These are phyloP conservation scores for Apiotrichum siamense DNA, from an alignment of 1,284 basidiomycete species.

Conservation along the genomic window DNA sequence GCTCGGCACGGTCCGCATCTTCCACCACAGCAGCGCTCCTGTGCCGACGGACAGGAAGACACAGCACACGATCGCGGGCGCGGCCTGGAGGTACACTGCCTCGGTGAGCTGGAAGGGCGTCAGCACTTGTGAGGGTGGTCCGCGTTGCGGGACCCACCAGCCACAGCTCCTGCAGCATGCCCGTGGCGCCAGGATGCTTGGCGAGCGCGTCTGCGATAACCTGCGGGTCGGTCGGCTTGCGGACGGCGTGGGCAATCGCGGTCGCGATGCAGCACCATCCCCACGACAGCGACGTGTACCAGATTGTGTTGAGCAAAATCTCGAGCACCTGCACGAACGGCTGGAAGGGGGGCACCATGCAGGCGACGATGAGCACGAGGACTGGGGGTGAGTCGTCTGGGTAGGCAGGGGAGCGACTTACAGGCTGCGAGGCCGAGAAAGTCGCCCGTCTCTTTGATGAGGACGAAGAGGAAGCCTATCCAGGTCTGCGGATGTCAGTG, in stretches of 20 bases:
- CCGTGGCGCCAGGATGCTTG: slow-evolving; percentile 17
- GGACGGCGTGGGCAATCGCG: slow-evolving; percentile 9
- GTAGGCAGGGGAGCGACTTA: slow-evolving; percentile 15
- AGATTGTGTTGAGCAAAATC: slow-evolving; percentile 36
- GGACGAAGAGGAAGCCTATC: slow-evolving; percentile 38
- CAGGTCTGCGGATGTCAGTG: slow-evolving; percentile 29
- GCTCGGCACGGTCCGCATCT: slow-evolving; percentile 42
- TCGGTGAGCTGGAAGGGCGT: slow-evolving; percentile 29
- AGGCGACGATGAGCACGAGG: slow-evolving; percentile 37
- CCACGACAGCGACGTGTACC: slow-evolving; percentile 40
- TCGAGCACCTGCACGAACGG: slow-evolving; percentile 42
- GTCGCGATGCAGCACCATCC: slow-evolving; percentile 28
- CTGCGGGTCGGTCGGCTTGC: slow-evolving; percentile 19
- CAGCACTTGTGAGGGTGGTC: not conserved
- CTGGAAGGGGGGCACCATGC: slow-evolving; percentile 39
- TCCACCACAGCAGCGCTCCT: slow-evolving; percentile 41
- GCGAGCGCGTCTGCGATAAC: slow-evolving; percentile 18
- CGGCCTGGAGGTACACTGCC: slow-evolving; percentile 42
- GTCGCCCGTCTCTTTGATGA: slow-evolving; percentile 33
- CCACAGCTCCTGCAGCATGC: not conserved
- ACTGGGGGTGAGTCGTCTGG: no score
- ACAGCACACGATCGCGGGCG: slow-evolving; percentile 34
- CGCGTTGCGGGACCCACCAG: not conserved
- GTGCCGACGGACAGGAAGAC: slow-evolving; percentile 38
- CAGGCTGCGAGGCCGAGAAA: slow-evolving; percentile 40